phyloP scores from a whole-genome alignment of 2,329 filamentous ascomycete genomes.

The Rosellinia necatrix region DNA sequence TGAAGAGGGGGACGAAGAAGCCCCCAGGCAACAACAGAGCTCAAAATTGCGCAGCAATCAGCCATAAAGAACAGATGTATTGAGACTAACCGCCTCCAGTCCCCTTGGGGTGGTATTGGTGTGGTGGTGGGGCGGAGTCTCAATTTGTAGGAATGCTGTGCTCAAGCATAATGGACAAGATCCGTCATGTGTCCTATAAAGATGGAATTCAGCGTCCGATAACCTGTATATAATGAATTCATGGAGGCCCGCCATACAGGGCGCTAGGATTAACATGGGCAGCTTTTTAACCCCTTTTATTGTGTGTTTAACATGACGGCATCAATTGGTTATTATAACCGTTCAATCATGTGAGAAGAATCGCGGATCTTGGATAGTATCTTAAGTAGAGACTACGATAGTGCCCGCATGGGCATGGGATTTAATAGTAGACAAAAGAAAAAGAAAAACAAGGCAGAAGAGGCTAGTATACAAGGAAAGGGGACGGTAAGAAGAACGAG shows the following conservation, averaged over 20 bases:
- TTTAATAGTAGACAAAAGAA: too few species aligned
- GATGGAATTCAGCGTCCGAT: slow-evolving; percentile 1
- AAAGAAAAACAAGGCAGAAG: too few species aligned
- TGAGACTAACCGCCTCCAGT: neutral
- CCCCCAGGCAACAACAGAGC: slow-evolving; percentile 26
- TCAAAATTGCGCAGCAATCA: slow-evolving; percentile 26
- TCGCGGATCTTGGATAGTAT: too few species aligned
- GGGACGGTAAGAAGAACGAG: too few species aligned
- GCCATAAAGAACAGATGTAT: neutral
- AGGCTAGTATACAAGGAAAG: too few species aligned
- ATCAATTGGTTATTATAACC: too few species aligned
- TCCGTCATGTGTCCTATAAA: slow-evolving; percentile 7
- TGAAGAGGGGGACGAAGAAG: slow-evolving; percentile 25
- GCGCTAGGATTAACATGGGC: slow-evolving; percentile 1
- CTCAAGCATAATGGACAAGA: neutral
- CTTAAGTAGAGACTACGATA: too few species aligned
- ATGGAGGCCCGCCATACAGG: slow-evolving; percentile 1
- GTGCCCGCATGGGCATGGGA: too few species aligned
- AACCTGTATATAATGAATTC: slow-evolving; percentile 23
- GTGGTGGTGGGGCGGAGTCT: neutral
- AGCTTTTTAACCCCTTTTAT: neutral
- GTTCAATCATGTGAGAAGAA: too few species aligned
- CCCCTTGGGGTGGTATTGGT: neutral
- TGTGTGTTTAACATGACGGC: neutral
- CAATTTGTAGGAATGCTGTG: neutral